Evolutionary conservation across 371 early-diverging fungal species (phyloP).

Genomic region (Pancytospora philotis): DNA sequence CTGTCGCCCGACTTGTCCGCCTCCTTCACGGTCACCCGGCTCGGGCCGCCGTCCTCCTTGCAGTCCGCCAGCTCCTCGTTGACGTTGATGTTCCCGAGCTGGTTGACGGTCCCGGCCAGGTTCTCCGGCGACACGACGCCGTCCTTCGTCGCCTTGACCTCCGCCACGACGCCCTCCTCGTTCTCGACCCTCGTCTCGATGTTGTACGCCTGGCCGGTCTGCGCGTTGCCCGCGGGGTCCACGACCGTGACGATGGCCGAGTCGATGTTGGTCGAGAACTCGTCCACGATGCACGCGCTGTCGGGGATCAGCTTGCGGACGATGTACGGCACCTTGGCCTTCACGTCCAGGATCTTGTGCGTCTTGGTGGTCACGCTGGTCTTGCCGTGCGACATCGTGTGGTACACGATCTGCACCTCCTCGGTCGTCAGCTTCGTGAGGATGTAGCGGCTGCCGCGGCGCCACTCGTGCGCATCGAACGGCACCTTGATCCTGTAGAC

Average conservation of each 20-base stretch:
- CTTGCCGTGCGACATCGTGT: slow-evolving; percentile 31
- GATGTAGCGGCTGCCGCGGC: slow-evolving; percentile 55
- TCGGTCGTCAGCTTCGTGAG: slow-evolving; percentile 37
- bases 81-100: not conserved
- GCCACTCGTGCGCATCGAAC: slow-evolving; percentile 55
- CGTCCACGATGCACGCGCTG: slow-evolving; percentile 54
- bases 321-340: slow-evolving; percentile 50
- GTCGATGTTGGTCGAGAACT: slow-evolving; percentile 56
- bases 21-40: not conserved
- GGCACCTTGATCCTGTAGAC: slow-evolving; percentile 54
- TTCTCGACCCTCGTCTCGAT: slow-evolving; percentile 1
- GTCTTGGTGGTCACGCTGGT: slow-evolving; percentile 46
- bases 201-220: not conserved
- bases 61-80: not conserved
- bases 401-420: slow-evolving; percentile 49
- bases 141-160: not conserved
- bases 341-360: slow-evolving; percentile 51
- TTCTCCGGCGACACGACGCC: slow-evolving; percentile 1
- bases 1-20: not conserved
- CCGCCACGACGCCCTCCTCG: not conserved
- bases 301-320: slow-evolving; percentile 50
- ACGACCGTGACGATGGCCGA: not conserved
- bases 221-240: not conserved
- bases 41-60: not conserved
- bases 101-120: not conserved